A percentile compares a stretch with the other conserved stretches of the same genome.
phyloP scores from a whole-genome alignment of 2,329 filamentous ascomycete species.

The Penicillium griseofulvum region DNA sequence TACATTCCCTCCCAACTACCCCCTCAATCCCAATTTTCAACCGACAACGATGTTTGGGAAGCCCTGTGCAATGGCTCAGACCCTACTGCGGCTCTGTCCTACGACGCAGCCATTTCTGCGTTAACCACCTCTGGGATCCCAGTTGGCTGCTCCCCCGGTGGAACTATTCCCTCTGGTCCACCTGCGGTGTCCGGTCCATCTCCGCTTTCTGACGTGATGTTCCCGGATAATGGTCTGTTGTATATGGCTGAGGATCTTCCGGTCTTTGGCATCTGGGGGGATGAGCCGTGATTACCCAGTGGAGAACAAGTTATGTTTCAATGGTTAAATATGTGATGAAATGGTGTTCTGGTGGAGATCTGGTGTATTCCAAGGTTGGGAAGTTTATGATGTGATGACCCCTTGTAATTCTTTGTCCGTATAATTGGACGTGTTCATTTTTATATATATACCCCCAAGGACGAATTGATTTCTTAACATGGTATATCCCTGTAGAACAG shows the following conservation, averaged over 20 bases:
- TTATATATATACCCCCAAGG: background rate
- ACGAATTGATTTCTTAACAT: background rate
- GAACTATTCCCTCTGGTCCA: conserved; percentile 24
- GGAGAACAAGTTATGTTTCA: background rate
- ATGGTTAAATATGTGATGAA: background rate
- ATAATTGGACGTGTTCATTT: background rate
- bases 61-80: conserved; percentile 24
- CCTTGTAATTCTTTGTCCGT: background rate
- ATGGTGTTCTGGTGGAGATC: background rate
- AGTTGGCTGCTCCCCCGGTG: conserved; percentile 32
- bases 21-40: conserved; percentile 1
- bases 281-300: conserved; percentile 17
- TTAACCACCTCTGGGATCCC: conserved; percentile 36
- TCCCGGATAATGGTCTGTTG: conserved; percentile 33
- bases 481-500: background rate
- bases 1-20: conserved; percentile 16
- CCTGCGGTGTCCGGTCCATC: conserved; percentile 24
- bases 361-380: background rate
- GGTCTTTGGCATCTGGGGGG: conserved; percentile 33
- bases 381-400: background rate
- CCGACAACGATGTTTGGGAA: conserved; percentile 30
- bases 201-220: conserved; percentile 32
- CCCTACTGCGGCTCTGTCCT: conserved; percentile 20
- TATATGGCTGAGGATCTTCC: conserved; percentile 37
- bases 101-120: conserved; percentile 33